These are phyloP conservation scores for Hibiscus syriacus DNA, from an alignment of 345 rosid species.

Conservation along the genomic window DNA sequence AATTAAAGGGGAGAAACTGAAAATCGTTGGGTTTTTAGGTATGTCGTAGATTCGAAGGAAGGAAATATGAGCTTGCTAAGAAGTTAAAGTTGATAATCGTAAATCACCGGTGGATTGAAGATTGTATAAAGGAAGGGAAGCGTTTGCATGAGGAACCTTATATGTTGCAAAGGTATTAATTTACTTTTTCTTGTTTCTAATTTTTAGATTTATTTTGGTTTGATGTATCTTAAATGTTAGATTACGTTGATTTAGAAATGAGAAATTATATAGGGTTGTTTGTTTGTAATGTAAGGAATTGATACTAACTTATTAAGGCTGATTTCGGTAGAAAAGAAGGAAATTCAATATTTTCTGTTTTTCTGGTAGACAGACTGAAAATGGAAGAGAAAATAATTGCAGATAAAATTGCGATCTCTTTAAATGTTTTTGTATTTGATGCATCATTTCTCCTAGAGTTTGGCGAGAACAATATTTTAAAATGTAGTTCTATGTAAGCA, in stretches of 20 bases:
- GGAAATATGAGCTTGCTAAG: constrained; percentile 56
- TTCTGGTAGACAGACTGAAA: neutral
- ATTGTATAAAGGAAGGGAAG: constrained; percentile 54
- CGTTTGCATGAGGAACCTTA: constrained; percentile 61
- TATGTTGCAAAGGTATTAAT: constrained; percentile 44
- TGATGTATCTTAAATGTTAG: neutral
- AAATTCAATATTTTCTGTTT: neutral
- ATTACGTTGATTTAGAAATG: neutral
- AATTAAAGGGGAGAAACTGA: no score
- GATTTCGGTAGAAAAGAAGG: neutral
- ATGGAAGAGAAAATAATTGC: neutral
- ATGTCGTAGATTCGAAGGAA: constrained; percentile 77
- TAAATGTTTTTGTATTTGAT: neutral
- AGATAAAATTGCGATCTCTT: neutral
- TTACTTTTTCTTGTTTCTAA: no score
- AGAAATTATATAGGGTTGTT: neutral
- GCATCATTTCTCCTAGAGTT: neutral
- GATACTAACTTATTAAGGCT: neutral
- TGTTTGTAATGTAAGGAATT: neutral
- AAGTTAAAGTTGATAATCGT: constrained; percentile 46
- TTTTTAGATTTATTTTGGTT: neutral
- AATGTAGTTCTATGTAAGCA: neutral
- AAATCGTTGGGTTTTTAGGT: constrained; percentile 29
- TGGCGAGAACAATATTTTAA: neutral
- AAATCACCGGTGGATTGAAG: constrained; percentile 84